phyloP scores from a whole-genome alignment of 352 stramenopile species.

The Phytophthora idaei region DNA sequence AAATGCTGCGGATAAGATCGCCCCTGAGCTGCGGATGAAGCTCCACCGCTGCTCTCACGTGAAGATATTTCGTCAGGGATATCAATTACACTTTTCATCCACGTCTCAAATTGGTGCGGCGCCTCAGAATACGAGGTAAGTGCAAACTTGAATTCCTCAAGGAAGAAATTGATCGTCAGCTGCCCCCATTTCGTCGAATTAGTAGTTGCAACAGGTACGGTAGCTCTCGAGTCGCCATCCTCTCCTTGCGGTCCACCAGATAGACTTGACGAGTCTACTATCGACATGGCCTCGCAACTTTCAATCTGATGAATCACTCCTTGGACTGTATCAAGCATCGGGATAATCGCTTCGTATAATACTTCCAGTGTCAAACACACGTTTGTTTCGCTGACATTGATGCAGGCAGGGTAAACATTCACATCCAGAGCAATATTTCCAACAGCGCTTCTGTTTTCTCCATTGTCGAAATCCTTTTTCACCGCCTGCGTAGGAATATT shows the following conservation, averaged over 20 bases:
- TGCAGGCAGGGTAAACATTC: slow-evolving; percentile 40
- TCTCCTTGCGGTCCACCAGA: slow-evolving; percentile 6
- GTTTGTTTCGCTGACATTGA: slow-evolving; percentile 55
- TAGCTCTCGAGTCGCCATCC: neutral
- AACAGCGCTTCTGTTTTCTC: neutral
- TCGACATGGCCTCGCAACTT: slow-evolving; percentile 19
- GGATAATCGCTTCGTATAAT: slow-evolving; percentile 38
- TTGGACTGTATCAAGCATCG: slow-evolving; percentile 36
- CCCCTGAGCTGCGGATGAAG: slow-evolving; percentile 27
- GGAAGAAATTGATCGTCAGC: slow-evolving; percentile 32
- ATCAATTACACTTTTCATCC: slow-evolving; percentile 54
- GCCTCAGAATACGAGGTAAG: slow-evolving; percentile 52
- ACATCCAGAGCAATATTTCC: slow-evolving; percentile 32
- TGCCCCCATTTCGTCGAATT: slow-evolving; percentile 17
- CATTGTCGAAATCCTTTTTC: slow-evolving; percentile 5
- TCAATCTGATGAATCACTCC: slow-evolving; percentile 31
- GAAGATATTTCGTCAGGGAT: slow-evolving; percentile 43
- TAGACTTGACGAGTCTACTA: slow-evolving; percentile 22
- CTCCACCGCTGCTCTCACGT: slow-evolving; percentile 38
- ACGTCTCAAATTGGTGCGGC: slow-evolving; percentile 54
- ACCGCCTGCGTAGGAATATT: slow-evolving; percentile 13
- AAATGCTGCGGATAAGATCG: slow-evolving; percentile 39
- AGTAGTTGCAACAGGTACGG: slow-evolving; percentile 1
- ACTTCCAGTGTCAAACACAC: slow-evolving; percentile 46
- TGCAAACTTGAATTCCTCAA: slow-evolving; percentile 60